Conservation (phyloP, 2,329 filamentous ascomycete genomes). For the Zelopaecilomyces penicillatus region DNA sequence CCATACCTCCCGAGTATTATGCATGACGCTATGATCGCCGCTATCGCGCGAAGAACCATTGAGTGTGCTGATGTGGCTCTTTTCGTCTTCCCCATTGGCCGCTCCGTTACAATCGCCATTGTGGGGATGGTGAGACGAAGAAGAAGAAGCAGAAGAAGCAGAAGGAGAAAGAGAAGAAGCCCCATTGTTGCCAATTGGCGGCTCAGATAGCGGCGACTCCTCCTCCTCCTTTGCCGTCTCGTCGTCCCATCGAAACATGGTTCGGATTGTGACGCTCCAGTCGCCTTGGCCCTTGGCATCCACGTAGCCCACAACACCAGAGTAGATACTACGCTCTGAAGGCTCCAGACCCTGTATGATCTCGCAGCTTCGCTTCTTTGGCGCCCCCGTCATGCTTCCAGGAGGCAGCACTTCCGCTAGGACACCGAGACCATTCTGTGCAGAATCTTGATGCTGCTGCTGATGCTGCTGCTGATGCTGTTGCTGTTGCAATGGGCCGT, state of each 20-base stretch:
- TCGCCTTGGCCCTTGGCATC: slow-evolving; percentile 78
- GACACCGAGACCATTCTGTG: slow-evolving; percentile 61
- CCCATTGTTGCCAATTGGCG: too few relatives aligned
- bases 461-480: not conserved
- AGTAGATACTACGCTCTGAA: slow-evolving; percentile 66
- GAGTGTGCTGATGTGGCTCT: too few relatives aligned
- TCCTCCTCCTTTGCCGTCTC: slow-evolving; percentile 31
- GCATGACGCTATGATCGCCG: too few relatives aligned
- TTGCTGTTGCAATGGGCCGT: slow-evolving; percentile 1
- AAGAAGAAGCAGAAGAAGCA: too few relatives aligned
- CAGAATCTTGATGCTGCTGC: not conserved
- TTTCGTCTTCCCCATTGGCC: too few relatives aligned
- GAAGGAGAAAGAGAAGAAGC: too few relatives aligned
- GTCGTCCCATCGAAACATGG: slow-evolving; percentile 65
- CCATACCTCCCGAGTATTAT: slow-evolving; percentile 51
- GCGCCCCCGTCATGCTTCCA: slow-evolving; percentile 93
- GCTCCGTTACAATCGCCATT: too few relatives aligned
- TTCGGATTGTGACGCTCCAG: slow-evolving; percentile 86
- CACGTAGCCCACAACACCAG: slow-evolving; percentile 82
- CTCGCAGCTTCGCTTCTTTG: slow-evolving; percentile 87
- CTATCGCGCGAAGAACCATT: too few relatives aligned
- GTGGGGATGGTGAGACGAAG: too few relatives aligned
- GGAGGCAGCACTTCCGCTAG: slow-evolving; percentile 73
- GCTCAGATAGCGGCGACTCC: slow-evolving; percentile 14
- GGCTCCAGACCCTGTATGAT: slow-evolving; percentile 63